Evolutionary conservation across 2,329 filamentous ascomycete species (phyloP).

Genomic region (Cercospora canescens): DNA sequence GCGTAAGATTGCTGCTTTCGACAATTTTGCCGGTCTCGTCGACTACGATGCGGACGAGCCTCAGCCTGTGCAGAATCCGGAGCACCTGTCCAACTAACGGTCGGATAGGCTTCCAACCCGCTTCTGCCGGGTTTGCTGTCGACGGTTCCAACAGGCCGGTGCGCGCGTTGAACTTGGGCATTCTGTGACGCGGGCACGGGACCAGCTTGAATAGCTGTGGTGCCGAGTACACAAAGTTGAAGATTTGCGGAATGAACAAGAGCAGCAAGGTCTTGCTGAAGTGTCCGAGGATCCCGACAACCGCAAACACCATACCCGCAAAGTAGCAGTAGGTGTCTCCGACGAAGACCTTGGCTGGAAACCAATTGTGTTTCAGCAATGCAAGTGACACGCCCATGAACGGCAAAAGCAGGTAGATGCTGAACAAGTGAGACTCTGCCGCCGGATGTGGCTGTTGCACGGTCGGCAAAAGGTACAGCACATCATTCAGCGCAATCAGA

Average conservation of each 20-base stretch:
- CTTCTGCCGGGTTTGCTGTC: slow-evolving; percentile 65
- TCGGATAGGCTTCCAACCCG: slow-evolving; percentile 62
- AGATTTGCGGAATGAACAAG: slow-evolving; percentile 87
- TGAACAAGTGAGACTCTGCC: slow-evolving; percentile 94
- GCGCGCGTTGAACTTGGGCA: slow-evolving; percentile 83
- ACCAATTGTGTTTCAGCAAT: slow-evolving; percentile 90
- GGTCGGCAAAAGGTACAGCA: slow-evolving; percentile 70
- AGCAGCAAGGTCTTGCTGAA: slow-evolving; percentile 96
- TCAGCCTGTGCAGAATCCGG: slow-evolving; percentile 67
- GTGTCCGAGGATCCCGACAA: slow-evolving; percentile 93
- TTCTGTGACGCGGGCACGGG: slow-evolving; percentile 87
- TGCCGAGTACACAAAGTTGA: slow-evolving; percentile 93
- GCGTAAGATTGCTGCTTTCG: slow-evolving; percentile 85
- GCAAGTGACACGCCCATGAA: slow-evolving; percentile 92
- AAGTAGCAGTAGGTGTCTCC: slow-evolving; percentile 99
- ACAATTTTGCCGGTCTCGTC: slow-evolving; percentile 70
- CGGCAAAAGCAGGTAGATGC: slow-evolving; percentile 88
- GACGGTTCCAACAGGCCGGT: slow-evolving; percentile 86
- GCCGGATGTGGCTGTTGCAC: slow-evolving; percentile 82
- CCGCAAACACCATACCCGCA: slow-evolving; percentile 97
- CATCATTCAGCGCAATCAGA: slow-evolving; percentile 82
- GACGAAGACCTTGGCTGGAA: slow-evolving; percentile 90
- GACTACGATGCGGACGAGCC: slow-evolving; percentile 66
- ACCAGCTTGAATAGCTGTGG: slow-evolving; percentile 90
- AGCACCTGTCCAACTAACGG: slow-evolving; percentile 63